Conservation (phyloP, 495 filamentous ascomycete genomes). For the Penicillium goetzii region DNA sequence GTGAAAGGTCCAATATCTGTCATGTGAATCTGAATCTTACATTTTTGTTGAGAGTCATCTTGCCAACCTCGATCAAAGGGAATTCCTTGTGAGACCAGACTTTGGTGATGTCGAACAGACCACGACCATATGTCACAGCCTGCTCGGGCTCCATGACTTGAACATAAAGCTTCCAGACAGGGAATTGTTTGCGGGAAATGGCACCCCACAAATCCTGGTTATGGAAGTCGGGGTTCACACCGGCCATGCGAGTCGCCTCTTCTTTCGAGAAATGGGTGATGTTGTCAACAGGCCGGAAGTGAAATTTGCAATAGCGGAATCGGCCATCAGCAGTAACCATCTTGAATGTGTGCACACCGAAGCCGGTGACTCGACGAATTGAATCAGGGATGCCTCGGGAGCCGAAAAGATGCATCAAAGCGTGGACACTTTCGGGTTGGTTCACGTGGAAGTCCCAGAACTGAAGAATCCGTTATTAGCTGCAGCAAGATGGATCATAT, state of each 20-base stretch:
- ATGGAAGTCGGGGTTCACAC: conserved; percentile 48
- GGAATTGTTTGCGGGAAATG: conserved; percentile 37
- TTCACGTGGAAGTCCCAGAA: conserved; percentile 59
- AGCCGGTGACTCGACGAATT: conserved; percentile 66
- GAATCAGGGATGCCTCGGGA: conserved; percentile 67
- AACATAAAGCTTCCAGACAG: conserved; percentile 42
- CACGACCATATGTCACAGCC: conserved; percentile 36
- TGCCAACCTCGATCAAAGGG: conserved; percentile 46
- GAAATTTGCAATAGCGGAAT: conserved; percentile 66
- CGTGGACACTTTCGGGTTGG: conserved; percentile 55
- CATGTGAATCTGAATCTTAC: conserved; percentile 16
- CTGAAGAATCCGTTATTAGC: conserved; percentile 13
- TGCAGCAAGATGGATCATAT: too few species aligned
- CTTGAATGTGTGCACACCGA: conserved; percentile 68
- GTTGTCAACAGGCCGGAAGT: conserved; percentile 64
- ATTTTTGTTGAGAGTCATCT: conserved; percentile 46
- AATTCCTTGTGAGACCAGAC: conserved; percentile 47
- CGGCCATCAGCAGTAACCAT: conserved; percentile 57
- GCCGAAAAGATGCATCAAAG: conserved; percentile 70
- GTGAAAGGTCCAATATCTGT: conserved; percentile 14
- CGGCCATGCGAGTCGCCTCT: conserved; percentile 56
- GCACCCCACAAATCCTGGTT: conserved; percentile 42
- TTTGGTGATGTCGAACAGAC: conserved; percentile 52
- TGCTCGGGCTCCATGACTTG: conserved; percentile 52
- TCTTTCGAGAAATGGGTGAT: conserved; percentile 56